Evolutionary conservation across 1,139 yeast species (phyloP), one percentile per base, ranked within the genome.

Genomic region (Taphrina populina): DNA sequence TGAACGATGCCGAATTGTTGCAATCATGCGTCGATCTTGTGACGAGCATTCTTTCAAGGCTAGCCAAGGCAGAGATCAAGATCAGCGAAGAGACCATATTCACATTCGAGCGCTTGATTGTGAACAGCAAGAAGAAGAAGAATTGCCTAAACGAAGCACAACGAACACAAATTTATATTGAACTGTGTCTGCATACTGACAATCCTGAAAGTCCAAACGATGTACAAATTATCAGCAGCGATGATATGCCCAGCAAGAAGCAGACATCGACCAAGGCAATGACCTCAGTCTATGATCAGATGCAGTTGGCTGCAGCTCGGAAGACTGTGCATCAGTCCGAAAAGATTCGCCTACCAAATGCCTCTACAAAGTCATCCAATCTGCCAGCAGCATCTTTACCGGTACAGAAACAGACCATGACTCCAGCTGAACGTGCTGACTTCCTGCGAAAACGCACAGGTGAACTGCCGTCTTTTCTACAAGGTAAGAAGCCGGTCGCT

Each of bases 1-100:
- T 90, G 52, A 88, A 90, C 57, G 96, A 90, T 69, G 73, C 79
- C 8, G 83, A 88, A 1, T 73, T 90, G 43, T 73, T 88, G 44
- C 80, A 79, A 34, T 78, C 88, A 0, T 87, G 95, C 72, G 90
- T 87, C 10, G 76, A 76, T 29, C 52, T 64, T 6, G 59, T 64
- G 4, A 62, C 64, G 47, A 56, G 78, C 52, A 82, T 88, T 0
- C 73, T 87, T 53, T 84, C 81, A 62, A 69, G 84, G 53, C 84
- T 88, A 0, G 70, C 71, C 26, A 82, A 79, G 37, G 70, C 79
- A 49, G 63, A 73, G n/a, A 71, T 81, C 43, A 66, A 65, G 1
- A 73, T 83, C 26, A 79, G 76, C 43, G 74, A 73, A 26, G 73
- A 71, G 1, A 73, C 82, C 34, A 73, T 85, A 23, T 74, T 73